A percentile compares a stretch with the other conserved stretches of the same genome.
phyloP scores from a whole-genome alignment of 2,329 filamentous ascomycete species.

The Aspergillus pseudoglaucus region DNA sequence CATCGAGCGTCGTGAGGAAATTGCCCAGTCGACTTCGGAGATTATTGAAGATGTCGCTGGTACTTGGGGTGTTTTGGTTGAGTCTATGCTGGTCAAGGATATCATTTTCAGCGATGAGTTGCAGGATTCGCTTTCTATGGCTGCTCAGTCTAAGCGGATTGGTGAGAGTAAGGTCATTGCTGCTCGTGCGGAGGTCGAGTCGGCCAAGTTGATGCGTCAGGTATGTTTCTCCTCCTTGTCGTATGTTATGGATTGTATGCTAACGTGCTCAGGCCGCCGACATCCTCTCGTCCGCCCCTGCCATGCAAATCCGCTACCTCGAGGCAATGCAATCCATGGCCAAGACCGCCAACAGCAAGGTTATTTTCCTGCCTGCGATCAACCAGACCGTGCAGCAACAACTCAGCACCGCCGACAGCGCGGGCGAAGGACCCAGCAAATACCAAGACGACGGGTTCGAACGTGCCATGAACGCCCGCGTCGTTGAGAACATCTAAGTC shows the following conservation, averaged over 20 bases:
- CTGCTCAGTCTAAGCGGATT: constrained; percentile 95
- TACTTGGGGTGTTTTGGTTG: constrained; percentile 92
- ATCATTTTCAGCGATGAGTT: constrained; percentile 95
- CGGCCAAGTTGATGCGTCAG: constrained; percentile 76
- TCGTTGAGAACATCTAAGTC: constrained; percentile 77
- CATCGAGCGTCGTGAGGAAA: constrained; percentile 95
- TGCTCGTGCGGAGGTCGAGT: constrained; percentile 92
- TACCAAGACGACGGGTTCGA: constrained; percentile 60
- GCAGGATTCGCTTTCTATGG: constrained; percentile 95
- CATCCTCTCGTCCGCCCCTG: constrained; percentile 81
- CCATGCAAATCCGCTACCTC: constrained; percentile 97
- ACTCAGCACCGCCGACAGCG: constrained; percentile 43
- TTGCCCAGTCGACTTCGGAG: constrained; percentile 88
- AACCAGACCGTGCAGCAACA: constrained; percentile 53
- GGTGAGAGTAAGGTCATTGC: constrained; percentile 98
- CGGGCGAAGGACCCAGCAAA: constrained; percentile 51
- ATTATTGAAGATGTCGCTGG: constrained; percentile 94
- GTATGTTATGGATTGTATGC: background rate
- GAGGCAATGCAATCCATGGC: constrained; percentile 99
- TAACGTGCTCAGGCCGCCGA: constrained; percentile 62
- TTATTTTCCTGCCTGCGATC: constrained; percentile 69
- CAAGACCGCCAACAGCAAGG: constrained; percentile 81
- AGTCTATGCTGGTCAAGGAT: constrained; percentile 99
- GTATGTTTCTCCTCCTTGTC: constrained; percentile 22
- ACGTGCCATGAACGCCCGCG: constrained; percentile 70